Conservation (phyloP, 192 early-diverging fungal species). For the Coemansia sp. region DNA sequence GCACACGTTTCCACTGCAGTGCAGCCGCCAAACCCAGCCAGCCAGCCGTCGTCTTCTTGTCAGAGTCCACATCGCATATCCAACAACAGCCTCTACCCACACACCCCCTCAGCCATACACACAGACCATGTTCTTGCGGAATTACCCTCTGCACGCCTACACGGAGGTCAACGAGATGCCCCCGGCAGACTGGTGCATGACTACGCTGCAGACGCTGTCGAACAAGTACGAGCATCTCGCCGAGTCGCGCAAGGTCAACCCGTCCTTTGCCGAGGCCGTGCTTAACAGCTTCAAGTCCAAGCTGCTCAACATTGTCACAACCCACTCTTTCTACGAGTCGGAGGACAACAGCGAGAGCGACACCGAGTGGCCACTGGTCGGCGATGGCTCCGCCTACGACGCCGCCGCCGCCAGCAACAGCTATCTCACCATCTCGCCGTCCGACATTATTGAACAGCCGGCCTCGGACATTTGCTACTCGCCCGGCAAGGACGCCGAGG, state of each 20-base stretch:
- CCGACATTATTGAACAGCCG: slow-evolving; percentile 9
- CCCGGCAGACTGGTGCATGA: slow-evolving; percentile 47
- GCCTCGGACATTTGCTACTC: slow-evolving; percentile 4
- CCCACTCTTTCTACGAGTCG: slow-evolving; percentile 36
- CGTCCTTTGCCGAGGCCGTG: slow-evolving; percentile 48
- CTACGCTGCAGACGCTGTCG: slow-evolving; percentile 38
- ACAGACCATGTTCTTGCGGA: slow-evolving; percentile 17
- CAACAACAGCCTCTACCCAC: not conserved
- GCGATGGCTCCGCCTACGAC: slow-evolving; percentile 15
- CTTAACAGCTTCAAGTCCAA: slow-evolving; percentile 55
- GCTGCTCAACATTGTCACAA: slow-evolving; percentile 37
- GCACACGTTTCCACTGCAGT: not conserved
- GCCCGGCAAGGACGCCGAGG: slow-evolving; percentile 13
- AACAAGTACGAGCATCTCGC: slow-evolving; percentile 52
- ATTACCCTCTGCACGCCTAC: slow-evolving; percentile 7
- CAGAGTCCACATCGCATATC: not conserved
- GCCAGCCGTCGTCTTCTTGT: no score
- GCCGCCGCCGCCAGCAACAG: slow-evolving; percentile 22
- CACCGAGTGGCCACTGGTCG: slow-evolving; percentile 31
- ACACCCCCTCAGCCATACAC: not conserved
- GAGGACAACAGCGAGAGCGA: slow-evolving; percentile 39
- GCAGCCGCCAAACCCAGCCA: slow-evolving; percentile 2
- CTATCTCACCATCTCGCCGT: slow-evolving; percentile 27
- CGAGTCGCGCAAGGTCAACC: slow-evolving; percentile 49
- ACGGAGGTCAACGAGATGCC: slow-evolving; percentile 31